These are phyloP conservation scores for Berberis thunbergii DNA, from an alignment of 164 flowering plant species.

Conservation along the genomic window DNA sequence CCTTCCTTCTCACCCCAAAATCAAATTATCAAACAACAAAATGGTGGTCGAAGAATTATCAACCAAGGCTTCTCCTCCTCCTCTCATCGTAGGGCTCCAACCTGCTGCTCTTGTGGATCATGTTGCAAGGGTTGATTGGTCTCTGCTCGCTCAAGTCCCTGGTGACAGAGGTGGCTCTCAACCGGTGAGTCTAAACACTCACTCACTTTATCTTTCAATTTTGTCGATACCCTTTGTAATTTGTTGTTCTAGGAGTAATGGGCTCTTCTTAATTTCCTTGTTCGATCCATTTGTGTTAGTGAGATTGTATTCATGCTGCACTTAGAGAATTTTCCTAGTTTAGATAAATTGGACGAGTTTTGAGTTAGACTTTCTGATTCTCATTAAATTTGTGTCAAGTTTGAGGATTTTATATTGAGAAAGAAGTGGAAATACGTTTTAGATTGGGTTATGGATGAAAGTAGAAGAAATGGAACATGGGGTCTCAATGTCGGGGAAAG, in stretches of 20 bases:
- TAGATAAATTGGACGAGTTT: no score
- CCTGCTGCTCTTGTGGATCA: conserved; percentile 85
- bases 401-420: no score
- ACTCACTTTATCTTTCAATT: not conserved
- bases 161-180: conserved; percentile 92
- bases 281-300: not conserved
- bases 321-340: no score
- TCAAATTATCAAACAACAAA: not conserved
- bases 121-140: conserved; percentile 74
- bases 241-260: not conserved
- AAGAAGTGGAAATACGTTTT: no score
- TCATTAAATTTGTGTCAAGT: no score
- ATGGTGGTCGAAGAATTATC: not conserved
- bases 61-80: conserved; percentile 13
- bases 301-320: not conserved
- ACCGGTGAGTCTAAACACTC: conserved; percentile 29
- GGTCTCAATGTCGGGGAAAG: no score
- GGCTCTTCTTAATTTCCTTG: not conserved
- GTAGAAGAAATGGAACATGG: no score
- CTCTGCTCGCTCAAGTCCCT: conserved; percentile 64
- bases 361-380: no score
- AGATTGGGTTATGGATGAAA: no score
- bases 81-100: conserved; percentile 72
- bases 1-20: not conserved
- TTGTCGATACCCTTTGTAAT: not conserved